These are phyloP conservation scores for Pythium sp. DNA, from an alignment of 352 stramenopile species.

Conservation along the genomic window DNA sequence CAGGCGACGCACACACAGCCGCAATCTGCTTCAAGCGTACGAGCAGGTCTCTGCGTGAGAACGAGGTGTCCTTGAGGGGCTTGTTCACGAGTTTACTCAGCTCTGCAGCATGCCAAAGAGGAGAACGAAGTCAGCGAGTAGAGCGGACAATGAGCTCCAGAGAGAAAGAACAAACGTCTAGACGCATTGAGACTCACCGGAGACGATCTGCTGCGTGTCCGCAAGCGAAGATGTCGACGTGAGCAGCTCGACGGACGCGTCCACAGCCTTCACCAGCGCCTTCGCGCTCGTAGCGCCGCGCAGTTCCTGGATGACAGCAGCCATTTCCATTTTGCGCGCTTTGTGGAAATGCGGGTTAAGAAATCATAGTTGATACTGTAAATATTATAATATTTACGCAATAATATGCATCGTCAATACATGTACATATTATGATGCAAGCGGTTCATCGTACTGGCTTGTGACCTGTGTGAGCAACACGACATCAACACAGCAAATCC, in stretches of 20 bases:
- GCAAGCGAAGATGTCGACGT: slow-evolving; percentile 12
- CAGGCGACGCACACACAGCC: slow-evolving; percentile 39
- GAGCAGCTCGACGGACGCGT: slow-evolving; percentile 15
- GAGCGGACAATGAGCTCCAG: not conserved
- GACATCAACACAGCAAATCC: not conserved
- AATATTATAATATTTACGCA: not conserved
- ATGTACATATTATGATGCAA: too few relatives aligned
- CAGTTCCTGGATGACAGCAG: slow-evolving; percentile 9
- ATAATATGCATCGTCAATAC: too few relatives aligned
- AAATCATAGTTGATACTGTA: not conserved
- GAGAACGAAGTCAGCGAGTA: not conserved
- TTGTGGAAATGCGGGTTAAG: not conserved
- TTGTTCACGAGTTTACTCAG: slow-evolving; percentile 1
- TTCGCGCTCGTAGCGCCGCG: not conserved
- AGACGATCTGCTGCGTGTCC: slow-evolving; percentile 10
- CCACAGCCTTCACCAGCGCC: slow-evolving; percentile 10
- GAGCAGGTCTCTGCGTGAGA: slow-evolving; percentile 6
- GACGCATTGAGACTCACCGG: slow-evolving; percentile 7
- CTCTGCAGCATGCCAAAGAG: not conserved
- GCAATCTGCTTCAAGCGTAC: slow-evolving; percentile 35
- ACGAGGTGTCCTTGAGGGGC: not conserved
- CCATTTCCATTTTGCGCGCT: slow-evolving; percentile 4
- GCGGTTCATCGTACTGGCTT: too few relatives aligned
- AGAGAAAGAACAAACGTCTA: not conserved
- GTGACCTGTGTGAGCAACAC: not conserved